Evolutionary conservation across 164 flowering plant genomes (phyloP).

Genomic region (Nymphaea colorata): DNA sequence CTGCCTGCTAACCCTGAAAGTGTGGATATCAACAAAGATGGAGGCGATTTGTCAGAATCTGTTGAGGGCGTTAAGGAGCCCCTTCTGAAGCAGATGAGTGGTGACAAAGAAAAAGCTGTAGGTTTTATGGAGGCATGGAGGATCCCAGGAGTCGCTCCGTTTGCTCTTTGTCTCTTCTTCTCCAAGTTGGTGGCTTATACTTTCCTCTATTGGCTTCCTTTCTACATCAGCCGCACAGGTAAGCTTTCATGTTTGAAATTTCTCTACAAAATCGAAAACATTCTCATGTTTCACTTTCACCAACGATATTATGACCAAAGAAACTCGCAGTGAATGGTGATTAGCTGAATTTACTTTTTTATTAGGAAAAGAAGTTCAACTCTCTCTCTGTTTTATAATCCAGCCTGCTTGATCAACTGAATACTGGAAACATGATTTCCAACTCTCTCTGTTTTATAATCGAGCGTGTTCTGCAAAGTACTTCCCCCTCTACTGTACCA

Average conservation of each 20-base stretch:
- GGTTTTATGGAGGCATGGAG: constrained; percentile 92
- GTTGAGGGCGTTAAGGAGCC: constrained; percentile 36
- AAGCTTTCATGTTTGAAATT: not conserved
- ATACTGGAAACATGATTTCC: too few species aligned
- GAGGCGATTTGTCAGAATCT: constrained; percentile 22
- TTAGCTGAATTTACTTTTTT: too few species aligned
- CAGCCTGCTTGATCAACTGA: too few species aligned
- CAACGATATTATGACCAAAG: too few species aligned
- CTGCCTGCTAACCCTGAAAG: constrained; percentile 66
- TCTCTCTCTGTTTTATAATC: too few species aligned
- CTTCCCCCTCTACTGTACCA: not conserved
- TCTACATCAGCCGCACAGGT: constrained; percentile 90
- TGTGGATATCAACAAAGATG: constrained; percentile 36
- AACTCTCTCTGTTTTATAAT: too few species aligned
- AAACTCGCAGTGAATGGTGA: too few species aligned
- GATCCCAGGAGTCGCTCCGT: constrained; percentile 92
- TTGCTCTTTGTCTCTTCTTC: constrained; percentile 92
- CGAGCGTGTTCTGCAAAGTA: too few species aligned
- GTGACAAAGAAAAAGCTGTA: constrained; percentile 30
- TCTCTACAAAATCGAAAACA: not conserved
- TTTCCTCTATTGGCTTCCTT: constrained; percentile 96
- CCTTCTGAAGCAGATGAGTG: constrained; percentile 19
- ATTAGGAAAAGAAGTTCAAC: too few species aligned
- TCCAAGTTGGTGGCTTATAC: constrained; percentile 92
- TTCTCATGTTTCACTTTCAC: too few species aligned